A percentile compares a stretch with the other conserved stretches of the same genome.
Conservation (phyloP, 2,329 filamentous ascomycete species). For the Phialophora expanda region DNA sequence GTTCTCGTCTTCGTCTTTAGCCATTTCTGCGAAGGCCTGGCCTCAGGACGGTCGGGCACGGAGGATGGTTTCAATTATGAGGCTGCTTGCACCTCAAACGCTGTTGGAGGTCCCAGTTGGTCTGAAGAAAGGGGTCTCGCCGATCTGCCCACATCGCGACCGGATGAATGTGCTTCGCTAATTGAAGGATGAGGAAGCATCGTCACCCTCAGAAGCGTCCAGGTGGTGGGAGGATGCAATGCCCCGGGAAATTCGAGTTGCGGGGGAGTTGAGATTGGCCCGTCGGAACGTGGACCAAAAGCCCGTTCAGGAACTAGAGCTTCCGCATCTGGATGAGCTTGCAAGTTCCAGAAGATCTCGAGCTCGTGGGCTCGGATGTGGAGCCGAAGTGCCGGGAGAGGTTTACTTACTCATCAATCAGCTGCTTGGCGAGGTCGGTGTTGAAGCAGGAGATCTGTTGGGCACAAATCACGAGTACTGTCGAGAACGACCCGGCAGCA, state of each 20-base stretch:
- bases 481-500: background rate
- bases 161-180: background rate
- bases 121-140: background rate
- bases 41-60: slow-evolving; percentile 2
- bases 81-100: background rate
- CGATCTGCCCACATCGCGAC: no score
- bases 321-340: slow-evolving; percentile 13
- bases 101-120: background rate
- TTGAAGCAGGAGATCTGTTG: background rate
- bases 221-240: background rate
- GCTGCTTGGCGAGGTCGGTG: background rate
- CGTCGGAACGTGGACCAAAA: background rate
- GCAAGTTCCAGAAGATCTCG: slow-evolving; percentile 2
- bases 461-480: background rate
- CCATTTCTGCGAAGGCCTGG: background rate
- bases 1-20: background rate
- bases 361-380: background rate
- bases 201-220: background rate
- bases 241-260: background rate
- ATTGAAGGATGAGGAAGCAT: background rate
- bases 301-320: slow-evolving; percentile 10
- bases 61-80: slow-evolving; percentile 1
- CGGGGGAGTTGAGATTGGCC: background rate
- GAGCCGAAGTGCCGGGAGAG: background rate
- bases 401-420: slow-evolving; percentile 2